Evolutionary conservation across 23 red algal species (phyloP).

Genomic region (Chondrus crispus): DNA sequence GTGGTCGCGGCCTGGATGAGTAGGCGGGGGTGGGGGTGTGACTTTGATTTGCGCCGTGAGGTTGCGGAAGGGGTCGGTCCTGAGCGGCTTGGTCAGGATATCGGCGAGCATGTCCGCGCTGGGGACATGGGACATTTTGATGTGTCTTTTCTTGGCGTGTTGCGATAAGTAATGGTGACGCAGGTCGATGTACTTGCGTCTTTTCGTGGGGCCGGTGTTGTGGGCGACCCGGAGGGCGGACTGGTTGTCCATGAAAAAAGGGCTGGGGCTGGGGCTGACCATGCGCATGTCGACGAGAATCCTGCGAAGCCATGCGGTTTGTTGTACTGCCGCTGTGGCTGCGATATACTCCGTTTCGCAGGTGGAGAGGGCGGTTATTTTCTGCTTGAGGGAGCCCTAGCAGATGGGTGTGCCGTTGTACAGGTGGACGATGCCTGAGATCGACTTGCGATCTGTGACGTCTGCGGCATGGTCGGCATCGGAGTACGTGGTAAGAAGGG

Average conservation of each 20-base stretch:
- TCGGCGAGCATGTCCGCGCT: background rate
- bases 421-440: background rate
- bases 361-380: background rate
- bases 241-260: background rate
- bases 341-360: background rate
- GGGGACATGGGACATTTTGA: background rate
- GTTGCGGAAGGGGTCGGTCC: background rate
- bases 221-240: background rate
- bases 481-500: background rate
- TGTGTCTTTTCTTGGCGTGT: background rate
- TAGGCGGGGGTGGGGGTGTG: no score
- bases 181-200: background rate
- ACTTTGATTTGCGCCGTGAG: background rate
- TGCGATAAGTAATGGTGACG: background rate
- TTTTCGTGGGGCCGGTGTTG: background rate
- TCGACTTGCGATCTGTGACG: background rate
- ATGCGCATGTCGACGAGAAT: background rate
- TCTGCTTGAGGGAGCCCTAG: background rate
- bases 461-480: slow-evolving; percentile 1
- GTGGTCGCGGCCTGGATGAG: no score
- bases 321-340: background rate
- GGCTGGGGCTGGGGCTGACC: background rate
- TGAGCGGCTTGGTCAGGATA: background rate
- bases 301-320: background rate
- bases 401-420: background rate